Evolutionary conservation across 2,329 filamentous ascomycete species (phyloP).

Genomic region (Hypoxylon sp.): DNA sequence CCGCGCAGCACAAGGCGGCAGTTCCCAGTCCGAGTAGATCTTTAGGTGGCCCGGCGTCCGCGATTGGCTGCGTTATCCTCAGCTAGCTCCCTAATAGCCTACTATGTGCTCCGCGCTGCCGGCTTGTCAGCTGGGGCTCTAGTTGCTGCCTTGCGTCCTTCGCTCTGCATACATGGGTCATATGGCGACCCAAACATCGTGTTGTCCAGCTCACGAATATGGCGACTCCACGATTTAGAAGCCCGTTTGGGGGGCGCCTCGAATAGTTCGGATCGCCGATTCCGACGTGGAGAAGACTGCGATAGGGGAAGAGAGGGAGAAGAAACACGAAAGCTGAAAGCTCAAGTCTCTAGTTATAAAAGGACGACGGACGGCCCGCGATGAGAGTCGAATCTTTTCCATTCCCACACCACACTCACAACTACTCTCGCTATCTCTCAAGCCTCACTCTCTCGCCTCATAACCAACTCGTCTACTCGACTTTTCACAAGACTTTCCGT

Average conservation of each 20-base stretch:
- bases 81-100: conserved; percentile 19
- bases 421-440: not conserved
- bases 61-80: conserved; percentile 30
- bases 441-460: not conserved
- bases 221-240: not conserved
- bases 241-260: not conserved
- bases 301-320: not conserved
- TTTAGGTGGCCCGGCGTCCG: conserved; percentile 1
- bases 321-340: no score
- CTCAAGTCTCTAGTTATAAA: conserved; percentile 29
- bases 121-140: no score
- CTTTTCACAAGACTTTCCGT: not conserved
- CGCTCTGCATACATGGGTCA: conserved; percentile 16
- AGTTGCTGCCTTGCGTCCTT: conserved; percentile 14
- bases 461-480: not conserved
- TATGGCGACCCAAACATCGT: conserved; percentile 23
- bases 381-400: conserved; percentile 8
- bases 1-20: conserved; percentile 21
- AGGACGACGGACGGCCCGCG: conserved; percentile 1
- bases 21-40: conserved; percentile 31
- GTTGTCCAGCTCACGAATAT: conserved; percentile 13
- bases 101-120: no score
- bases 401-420: conserved; percentile 1
- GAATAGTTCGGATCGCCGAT: not conserved
- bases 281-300: conserved; percentile 4